phyloP scores from a whole-genome alignment of 2,329 filamentous ascomycete species.

The Neonectria punicea region DNA sequence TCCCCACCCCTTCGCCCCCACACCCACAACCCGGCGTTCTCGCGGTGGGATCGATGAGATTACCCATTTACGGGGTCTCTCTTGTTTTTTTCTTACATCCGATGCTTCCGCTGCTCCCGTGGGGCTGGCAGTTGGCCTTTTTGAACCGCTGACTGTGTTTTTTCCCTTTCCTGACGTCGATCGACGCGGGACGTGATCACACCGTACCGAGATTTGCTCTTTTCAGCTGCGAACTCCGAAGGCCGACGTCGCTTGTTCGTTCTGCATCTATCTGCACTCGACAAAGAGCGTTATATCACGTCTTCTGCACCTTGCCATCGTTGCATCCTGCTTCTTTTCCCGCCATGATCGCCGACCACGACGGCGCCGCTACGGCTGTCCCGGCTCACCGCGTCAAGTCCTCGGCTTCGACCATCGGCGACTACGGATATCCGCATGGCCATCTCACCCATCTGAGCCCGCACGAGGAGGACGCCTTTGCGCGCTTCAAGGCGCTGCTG shows the following conservation, averaged over 20 bases:
- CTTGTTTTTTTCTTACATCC: not conserved
- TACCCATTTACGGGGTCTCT: slow-evolving; percentile 17
- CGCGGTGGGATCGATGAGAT: slow-evolving; percentile 7
- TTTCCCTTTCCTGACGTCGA: not conserved
- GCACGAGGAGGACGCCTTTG: slow-evolving; percentile 74
- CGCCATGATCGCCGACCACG: slow-evolving; percentile 42
- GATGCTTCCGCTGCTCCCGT: slow-evolving; percentile 3
- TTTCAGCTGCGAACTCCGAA: not conserved
- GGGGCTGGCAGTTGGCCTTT: not conserved
- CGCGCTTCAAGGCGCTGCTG: slow-evolving; percentile 76
- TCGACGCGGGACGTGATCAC: not conserved
- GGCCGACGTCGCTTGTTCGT: not conserved
- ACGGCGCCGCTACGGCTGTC: slow-evolving; percentile 35
- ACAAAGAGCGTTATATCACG: too few species aligned
- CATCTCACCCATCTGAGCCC: slow-evolving; percentile 81
- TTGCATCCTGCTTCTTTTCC: not conserved
- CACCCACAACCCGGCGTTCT: not conserved
- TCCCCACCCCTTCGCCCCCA: not conserved
- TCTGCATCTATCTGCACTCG: not conserved
- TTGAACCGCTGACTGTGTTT: not conserved
- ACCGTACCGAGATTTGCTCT: not conserved
- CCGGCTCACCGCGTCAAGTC: slow-evolving; percentile 45
- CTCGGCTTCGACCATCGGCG: slow-evolving; percentile 45
- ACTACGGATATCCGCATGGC: slow-evolving; percentile 74
- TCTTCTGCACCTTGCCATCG: slow-evolving; percentile 1